Conservation (phyloP, 2,329 filamentous ascomycete genomes). For the Diaporthe helianthi region DNA sequence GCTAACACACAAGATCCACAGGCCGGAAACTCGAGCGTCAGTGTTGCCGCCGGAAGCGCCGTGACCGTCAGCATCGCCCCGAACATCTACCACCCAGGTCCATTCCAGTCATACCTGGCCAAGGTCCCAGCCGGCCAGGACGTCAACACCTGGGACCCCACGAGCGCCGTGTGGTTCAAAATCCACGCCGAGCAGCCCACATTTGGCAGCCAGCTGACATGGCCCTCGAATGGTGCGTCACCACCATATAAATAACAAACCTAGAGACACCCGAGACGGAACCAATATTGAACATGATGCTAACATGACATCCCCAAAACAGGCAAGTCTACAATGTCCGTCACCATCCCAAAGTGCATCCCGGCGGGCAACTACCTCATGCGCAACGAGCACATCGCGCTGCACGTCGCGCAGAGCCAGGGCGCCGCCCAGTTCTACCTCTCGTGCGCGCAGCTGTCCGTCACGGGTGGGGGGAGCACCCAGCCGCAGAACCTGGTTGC, state of each 20-base stretch:
- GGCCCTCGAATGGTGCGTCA: conserved; percentile 29
- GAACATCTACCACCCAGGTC: conserved; percentile 48
- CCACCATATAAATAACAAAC: too few species aligned
- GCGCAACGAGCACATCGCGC: conserved; percentile 40
- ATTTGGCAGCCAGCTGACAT: conserved; percentile 35
- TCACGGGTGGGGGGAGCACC: conserved; percentile 38
- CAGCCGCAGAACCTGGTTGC: conserved; percentile 26
- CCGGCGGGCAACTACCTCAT: conserved; percentile 40
- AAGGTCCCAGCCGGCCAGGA: conserved; percentile 45
- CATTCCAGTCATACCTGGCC: conserved; percentile 47
- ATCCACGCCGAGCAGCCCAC: conserved; percentile 41
- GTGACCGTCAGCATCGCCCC: conserved; percentile 49
- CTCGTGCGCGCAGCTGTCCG: conserved; percentile 36
- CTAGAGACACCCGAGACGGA: too few species aligned
- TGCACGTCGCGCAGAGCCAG: conserved; percentile 38
- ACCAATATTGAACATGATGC: neutral
- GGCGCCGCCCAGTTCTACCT: conserved; percentile 40
- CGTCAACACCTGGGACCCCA: conserved; percentile 44
- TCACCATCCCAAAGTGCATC: conserved; percentile 39
- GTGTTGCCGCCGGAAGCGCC: conserved; percentile 47
- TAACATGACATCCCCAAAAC: neutral
- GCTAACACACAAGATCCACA: neutral
- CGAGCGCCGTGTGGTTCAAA: conserved; percentile 48
- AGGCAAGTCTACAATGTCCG: conserved; percentile 32
- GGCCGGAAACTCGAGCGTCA: conserved; percentile 38